Base-by-base conservation (phyloP, 768 basidiomycete genomes). In the Thelephora ganbajun region DNA sequence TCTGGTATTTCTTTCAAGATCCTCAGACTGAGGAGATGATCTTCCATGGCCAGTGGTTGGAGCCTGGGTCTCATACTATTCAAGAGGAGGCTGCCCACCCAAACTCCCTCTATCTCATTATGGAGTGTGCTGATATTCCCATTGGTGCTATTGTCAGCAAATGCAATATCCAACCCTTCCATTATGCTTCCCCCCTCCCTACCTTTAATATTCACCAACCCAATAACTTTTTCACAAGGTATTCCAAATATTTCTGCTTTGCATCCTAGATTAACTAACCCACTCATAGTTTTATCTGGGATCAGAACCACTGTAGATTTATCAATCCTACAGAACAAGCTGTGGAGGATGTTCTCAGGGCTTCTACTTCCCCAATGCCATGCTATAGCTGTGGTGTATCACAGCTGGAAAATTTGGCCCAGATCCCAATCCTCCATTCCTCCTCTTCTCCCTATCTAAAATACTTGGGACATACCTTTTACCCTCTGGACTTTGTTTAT, bases 41-140 rank as follows among this genome's bases (percentile, higher is more conserved):
- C 63, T 78, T 82, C 47, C 84, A 87, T 59, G 81, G 72, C 1
- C 79, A 81, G 48, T 87, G 84, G 84, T 69, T 76, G 48, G 63
- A 66, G 6, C 84, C 83, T 63, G 77, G 77, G 9, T 74, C 69
- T 16, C 76, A 79, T 53, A 84, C 80, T 0, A 53, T 81, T 9
- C 63, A 85, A 1, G 78, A 83, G 53, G 77, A 87, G 53, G 69
- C 72, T 0, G 70, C 81, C 0, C 82, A 87, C 48, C 69, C 82
- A 0, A 71, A 74, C 49, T 68, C 72, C 0, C 64, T 86, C 0
- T 81, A 71, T 54, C 63, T 74, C 9, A 64, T 79, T 49, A 60
- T 73, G 19, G 64, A 68, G 5, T 87, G 84, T 53, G 76, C 73
- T 41, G 67, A 79, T 52, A 71, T 75, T 33, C 62, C 67, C 1